phyloP scores from a whole-genome alignment of 495 filamentous ascomycete species.

The Articulospora tetracladia region DNA sequence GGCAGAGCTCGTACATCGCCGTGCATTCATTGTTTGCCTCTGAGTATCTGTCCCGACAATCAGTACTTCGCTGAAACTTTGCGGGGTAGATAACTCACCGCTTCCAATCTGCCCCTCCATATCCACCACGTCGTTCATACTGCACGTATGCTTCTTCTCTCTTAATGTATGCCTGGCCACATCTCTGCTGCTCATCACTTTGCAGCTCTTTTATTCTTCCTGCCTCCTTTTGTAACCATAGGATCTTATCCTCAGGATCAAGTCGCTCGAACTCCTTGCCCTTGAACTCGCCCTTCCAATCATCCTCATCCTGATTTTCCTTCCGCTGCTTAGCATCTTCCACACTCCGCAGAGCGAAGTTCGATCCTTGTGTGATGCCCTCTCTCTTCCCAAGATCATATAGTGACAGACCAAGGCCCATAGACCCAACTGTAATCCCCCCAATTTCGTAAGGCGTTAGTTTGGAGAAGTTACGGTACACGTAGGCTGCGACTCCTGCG shows the following conservation, averaged over 20 bases:
- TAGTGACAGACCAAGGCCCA: background rate
- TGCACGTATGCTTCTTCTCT: constrained; percentile 6
- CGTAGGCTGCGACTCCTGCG: constrained; percentile 1
- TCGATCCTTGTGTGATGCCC: background rate
- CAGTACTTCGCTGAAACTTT: background rate
- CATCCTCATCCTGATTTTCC: background rate
- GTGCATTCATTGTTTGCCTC: background rate
- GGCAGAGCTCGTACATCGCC: background rate
- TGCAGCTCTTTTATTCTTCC: constrained; percentile 8
- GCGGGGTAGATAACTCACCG: background rate
- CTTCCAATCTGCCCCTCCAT: constrained; percentile 15
- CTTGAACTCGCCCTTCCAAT: constrained; percentile 9
- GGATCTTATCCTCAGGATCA: background rate
- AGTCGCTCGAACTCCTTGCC: background rate
- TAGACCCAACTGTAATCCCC: background rate
- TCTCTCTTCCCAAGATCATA: background rate
- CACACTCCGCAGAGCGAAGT: background rate
- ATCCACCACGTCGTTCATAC: constrained; percentile 10
- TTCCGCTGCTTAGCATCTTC: background rate
- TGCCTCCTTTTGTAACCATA: constrained; percentile 6
- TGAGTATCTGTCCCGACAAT: background rate
- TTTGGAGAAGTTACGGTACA: constrained; percentile 2
- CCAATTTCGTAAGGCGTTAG: background rate
- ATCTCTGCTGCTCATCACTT: constrained; percentile 6
- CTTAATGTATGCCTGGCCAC: constrained; percentile 13